Evolutionary conservation across 2,329 filamentous ascomycete genomes (phyloP), one percentile per base, ranked within the genome.

Genomic region (Botrytis galanthina): DNA sequence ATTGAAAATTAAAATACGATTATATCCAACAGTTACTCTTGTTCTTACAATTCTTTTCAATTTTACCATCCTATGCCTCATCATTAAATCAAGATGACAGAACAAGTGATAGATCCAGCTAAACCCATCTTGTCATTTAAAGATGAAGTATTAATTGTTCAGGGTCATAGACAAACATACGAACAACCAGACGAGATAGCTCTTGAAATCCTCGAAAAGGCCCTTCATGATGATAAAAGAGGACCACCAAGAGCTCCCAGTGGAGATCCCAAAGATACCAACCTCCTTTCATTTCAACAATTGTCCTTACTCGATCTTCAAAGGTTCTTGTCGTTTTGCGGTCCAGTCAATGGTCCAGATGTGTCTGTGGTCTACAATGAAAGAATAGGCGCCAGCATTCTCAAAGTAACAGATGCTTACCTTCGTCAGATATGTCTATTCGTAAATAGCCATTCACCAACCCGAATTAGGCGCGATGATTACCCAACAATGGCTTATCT

Each of bases 71-170:
- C 2, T 32, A 32, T 42, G 18, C 18, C 9, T 9, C 48, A 29
- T 0, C 29, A 7, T 12, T 18, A 57, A 68, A 37, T 3, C 5
- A 68, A 57, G n/a, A 68, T 68, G 66, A 12, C 6, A 8, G 66
- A 68, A 29, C 66, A 68, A 57, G 12, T 68, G 6, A 57, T 68
- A 68, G 48, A 68, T n/a, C 66, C 66, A n/a, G 48, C 66, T 26
- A 68, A 32, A 32, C n/a, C n/a, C 1, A 57, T 32, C 18, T 42
- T 68, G 20, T 32, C 48, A 57, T 42, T 57, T 26, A 57, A 8
- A 42, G 66, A 68, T 42, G 48, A 37, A 44, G 48, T 42, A 44
- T 42, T 14, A 10, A 68, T 68, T 26, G 9, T 9, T n/a, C 16
- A 57, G 29, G 66, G 66, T 12, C 35, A 68, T 29, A 51, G 26